Evolutionary conservation across 2,329 filamentous ascomycete genomes (phyloP).

Genomic region (Alternaria burnsii): DNA sequence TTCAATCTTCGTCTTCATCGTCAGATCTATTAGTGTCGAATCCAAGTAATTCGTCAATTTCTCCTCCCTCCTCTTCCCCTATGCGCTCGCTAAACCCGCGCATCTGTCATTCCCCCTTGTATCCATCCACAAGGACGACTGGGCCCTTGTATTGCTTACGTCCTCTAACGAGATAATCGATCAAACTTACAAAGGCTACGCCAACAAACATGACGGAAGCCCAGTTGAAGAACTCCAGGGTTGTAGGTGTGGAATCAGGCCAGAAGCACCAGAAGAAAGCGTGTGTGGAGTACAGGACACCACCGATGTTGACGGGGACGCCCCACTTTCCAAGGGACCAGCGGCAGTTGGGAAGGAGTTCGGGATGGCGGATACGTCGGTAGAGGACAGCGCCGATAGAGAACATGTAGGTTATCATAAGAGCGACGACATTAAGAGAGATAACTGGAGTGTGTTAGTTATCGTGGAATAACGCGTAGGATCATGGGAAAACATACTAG

Average conservation of each 20-base stretch:
- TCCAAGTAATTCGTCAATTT: not conserved
- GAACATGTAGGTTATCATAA: slow-evolving; percentile 54
- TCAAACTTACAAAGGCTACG: slow-evolving; percentile 33
- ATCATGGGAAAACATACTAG: slow-evolving; percentile 26
- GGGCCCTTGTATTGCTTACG: slow-evolving; percentile 47
- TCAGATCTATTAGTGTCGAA: not conserved
- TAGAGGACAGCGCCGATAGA: slow-evolving; percentile 53
- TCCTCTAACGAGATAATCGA: slow-evolving; percentile 43
- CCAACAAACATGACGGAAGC: slow-evolving; percentile 48
- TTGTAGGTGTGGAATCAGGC: slow-evolving; percentile 44
- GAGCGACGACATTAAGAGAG: slow-evolving; percentile 50
- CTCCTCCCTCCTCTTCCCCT: not conserved
- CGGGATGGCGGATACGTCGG: slow-evolving; percentile 48
- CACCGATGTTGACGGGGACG: slow-evolving; percentile 49
- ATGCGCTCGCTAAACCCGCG: not conserved
- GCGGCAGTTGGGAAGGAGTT: slow-evolving; percentile 48
- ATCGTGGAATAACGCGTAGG: not conserved
- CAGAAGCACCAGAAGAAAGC: slow-evolving; percentile 56
- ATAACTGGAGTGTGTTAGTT: slow-evolving; percentile 37
- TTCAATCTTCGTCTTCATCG: slow-evolving; percentile 6
- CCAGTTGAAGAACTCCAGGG: slow-evolving; percentile 46
- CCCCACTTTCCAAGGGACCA: slow-evolving; percentile 53
- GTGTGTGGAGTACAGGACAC: slow-evolving; percentile 47
- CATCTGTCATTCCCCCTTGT: slow-evolving; percentile 28
- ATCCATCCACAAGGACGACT: slow-evolving; percentile 39